Percentiles rank a stretch among this genome's conserved stretches.
Evolutionary conservation across 495 filamentous ascomycete species (phyloP).

Genomic region (Penicillium manginii): DNA sequence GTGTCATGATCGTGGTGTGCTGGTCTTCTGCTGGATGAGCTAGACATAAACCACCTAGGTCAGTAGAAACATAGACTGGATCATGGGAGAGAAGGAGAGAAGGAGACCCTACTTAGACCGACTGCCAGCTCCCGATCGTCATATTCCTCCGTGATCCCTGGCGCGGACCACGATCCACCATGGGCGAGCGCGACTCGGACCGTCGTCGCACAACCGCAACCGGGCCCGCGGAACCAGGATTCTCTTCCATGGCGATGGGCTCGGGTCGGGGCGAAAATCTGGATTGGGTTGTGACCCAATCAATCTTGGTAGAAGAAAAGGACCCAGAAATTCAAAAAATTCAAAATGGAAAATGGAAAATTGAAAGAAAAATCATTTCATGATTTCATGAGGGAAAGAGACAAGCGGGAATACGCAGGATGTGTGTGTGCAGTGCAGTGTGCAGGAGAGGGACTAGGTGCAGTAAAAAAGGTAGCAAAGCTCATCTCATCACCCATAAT

Average conservation of each 20-base stretch:
- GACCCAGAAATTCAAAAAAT: too few relatives aligned
- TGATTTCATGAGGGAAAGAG: not conserved
- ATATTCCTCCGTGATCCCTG: conserved; percentile 21
- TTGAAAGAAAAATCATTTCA: not conserved
- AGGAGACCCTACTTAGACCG: too few relatives aligned
- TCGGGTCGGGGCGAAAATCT: conserved; percentile 33
- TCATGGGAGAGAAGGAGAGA: too few relatives aligned
- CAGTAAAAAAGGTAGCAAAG: not conserved
- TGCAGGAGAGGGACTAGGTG: not conserved
- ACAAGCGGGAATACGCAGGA: not conserved
- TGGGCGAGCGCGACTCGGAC: conserved; percentile 27
- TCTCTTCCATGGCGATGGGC: conserved; percentile 34
- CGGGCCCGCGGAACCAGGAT: conserved; percentile 39
- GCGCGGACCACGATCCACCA: conserved; percentile 5
- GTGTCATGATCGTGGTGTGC: not conserved
- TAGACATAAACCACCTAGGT: too few relatives aligned
- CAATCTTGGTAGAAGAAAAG: not conserved
- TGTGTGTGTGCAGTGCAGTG: not conserved
- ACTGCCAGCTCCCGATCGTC: not conserved
- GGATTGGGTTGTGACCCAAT: conserved; percentile 19
- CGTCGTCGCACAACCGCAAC: conserved; percentile 38
- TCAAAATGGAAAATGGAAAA: not conserved
- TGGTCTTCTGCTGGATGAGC: not conserved
- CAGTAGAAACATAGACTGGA: conserved; percentile 7
- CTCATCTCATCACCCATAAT: not conserved